Evolutionary conservation across 495 filamentous ascomycete species (phyloP), one percentile per base, ranked within the genome.

Genomic region (Aspergillus cristatus): DNA sequence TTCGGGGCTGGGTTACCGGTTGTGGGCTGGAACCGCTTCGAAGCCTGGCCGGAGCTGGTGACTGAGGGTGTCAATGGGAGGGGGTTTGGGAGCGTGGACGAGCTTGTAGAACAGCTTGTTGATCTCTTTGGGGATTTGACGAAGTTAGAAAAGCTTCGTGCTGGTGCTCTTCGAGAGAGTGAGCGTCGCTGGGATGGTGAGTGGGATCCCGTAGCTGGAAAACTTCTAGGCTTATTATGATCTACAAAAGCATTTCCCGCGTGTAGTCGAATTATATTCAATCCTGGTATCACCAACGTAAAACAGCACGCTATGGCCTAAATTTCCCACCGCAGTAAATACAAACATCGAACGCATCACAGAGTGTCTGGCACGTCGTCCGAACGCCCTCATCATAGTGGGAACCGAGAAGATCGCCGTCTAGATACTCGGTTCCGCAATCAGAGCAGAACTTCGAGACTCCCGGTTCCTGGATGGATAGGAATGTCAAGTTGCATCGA

Each of bases 1-100:
- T 95, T 97, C 52, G 91, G 91, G 0, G 81, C 86, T 1, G 91
- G 91, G 0, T 60, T 99, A 35, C 91, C 91, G 0, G 93, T 99
- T 3, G 81, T 79, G 1, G 91, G 87, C 14, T 95, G 87, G 74
- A 70, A 64, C 14, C 72, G 70, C 6, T 96, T 89, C 48, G 76
- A 86, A 54, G 86, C 86, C 35, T 94, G 90, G 75, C 71, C 75
- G 14, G 89, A 96, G 62, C 60, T 96, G 36, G 84, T 94, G 3
- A 79, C 70, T 14, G 86, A 94, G 50, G 82, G 82, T n/a, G 68
- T 79, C 14, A 96, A 94, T 55, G 89, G 89, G 10, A 64, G 69
- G 37, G 86, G 88, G 7, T 96, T 96, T 50, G 72, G 73, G 41
- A 84, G 70, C 43, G 67, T 75, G 1, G 62, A 64, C 26, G 70